These are phyloP conservation scores for Zygoascus biomembranicola DNA, from an alignment of 805 yeast genomes.

Conservation along the genomic window DNA sequence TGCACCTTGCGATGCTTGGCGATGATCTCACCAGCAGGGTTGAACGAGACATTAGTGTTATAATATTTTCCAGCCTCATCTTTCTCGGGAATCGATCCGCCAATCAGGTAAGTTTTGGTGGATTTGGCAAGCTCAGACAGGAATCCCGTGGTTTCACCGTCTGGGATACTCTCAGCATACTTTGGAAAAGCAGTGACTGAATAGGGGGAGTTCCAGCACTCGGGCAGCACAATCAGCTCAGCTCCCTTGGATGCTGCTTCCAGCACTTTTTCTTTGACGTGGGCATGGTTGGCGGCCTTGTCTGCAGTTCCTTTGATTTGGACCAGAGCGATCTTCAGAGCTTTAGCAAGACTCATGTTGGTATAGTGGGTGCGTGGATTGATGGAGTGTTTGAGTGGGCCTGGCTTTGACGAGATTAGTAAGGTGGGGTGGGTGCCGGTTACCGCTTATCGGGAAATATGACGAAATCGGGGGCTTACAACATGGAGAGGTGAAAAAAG, in stretches of 20 bases:
- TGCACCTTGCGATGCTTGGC: slow-evolving; percentile 90
- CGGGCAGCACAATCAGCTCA: slow-evolving; percentile 81
- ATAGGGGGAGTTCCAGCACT: slow-evolving; percentile 94
- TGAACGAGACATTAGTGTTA: slow-evolving; percentile 69
- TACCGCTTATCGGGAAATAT: too few species aligned
- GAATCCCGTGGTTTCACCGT: slow-evolving; percentile 53
- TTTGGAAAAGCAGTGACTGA: slow-evolving; percentile 77
- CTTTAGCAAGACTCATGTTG: slow-evolving; percentile 34
- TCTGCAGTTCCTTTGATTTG: slow-evolving; percentile 79
- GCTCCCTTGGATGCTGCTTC: slow-evolving; percentile 60
- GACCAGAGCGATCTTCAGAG: slow-evolving; percentile 70
- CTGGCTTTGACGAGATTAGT: too few species aligned
- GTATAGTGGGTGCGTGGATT: neutral
- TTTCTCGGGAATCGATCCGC: slow-evolving; percentile 89
- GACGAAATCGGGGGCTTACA: too few species aligned
- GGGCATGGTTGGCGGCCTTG: slow-evolving; percentile 65
- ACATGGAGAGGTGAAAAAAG: too few species aligned
- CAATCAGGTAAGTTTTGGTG: slow-evolving; percentile 58
- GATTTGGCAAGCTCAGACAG: slow-evolving; percentile 60
- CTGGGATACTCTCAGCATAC: slow-evolving; percentile 81
- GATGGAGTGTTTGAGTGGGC: too few species aligned
- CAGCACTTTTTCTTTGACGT: slow-evolving; percentile 54
- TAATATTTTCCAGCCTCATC: slow-evolving; percentile 49
- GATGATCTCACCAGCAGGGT: slow-evolving; percentile 62
- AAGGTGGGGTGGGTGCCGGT: too few species aligned